Base-by-base conservation (phyloP, 345 rosid genomes). In the Kandelia obovata region DNA sequence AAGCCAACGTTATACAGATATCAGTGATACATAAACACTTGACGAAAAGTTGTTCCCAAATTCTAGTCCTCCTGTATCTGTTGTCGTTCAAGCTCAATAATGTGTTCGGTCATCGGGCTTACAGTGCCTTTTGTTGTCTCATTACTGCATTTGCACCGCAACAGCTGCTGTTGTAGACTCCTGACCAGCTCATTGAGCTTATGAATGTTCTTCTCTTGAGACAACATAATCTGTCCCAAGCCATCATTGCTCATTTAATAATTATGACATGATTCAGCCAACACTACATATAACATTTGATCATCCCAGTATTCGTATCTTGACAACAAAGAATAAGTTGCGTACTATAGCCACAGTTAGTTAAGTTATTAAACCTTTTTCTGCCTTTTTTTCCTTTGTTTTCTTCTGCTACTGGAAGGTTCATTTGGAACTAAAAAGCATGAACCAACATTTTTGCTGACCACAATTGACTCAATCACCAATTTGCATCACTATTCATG, bases 121-220 rank as follows among this genome's bases (percentile, higher is more conserved):
- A 58, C 76, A 7, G 85, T 78, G 73, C 67, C 72, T 69, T 83
- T 85, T 60, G 39, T 62, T 15, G 84, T 82, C 68, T 74, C 64
- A 64, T 80, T 80, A 56, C 64, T 78, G 67, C 83, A 80, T 70
- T 80, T 79, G 78, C 97, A 91, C 52, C 72, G 89, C 66, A 55
- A 67, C 57, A 91, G 58, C 68, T 87, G 90, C 74, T 77, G 73
- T 73, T 74, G 83, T 69, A 94, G 96, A 73, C 77, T 88, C 71
- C 69, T 84, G 31, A 90, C 88, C 21, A 93, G 85, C 64, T 90
- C 93, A 43, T 85, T 85, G 58, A 90, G 93, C 77, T 83, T 85
- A 67, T 85, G 92, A 74, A 91, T 94, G 73, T 77, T 84, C 71
- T 87, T 89, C 82, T 91, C 98, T 77, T 87, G 97, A 17, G 86